Evolutionary conservation across 148 eudicot species (phyloP).

Genomic region (Chenopodium berlandieri): DNA sequence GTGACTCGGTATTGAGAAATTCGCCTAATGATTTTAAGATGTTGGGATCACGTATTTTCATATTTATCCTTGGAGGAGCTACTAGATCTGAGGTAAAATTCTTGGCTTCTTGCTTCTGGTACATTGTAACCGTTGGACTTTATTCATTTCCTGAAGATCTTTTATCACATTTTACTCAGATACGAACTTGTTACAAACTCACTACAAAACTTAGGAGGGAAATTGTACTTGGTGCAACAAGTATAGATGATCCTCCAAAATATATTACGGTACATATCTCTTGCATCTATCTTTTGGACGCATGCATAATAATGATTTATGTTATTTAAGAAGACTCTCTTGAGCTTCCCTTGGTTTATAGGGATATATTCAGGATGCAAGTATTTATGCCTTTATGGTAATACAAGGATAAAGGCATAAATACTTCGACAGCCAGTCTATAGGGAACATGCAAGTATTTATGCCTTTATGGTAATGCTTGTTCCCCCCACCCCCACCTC

Average conservation of each 20-base stretch:
- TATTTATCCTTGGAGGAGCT: constrained; percentile 90
- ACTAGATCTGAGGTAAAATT: constrained; percentile 90
- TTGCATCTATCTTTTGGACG: constrained; percentile 8
- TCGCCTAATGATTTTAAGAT: constrained; percentile 62
- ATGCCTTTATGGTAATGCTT: not conserved
- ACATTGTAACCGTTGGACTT: not conserved
- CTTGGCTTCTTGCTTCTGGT: not conserved
- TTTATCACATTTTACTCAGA: constrained; percentile 41
- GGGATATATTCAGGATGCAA: no score
- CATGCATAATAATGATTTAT: not conserved
- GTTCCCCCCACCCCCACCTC: not conserved
- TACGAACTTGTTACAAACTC: constrained; percentile 93
- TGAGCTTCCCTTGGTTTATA: not conserved
- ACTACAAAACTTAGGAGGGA: constrained; percentile 86
- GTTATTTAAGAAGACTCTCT: not conserved
- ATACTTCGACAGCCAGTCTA: no score
- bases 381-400: no score
- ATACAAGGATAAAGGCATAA: no score
- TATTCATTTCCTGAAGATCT: constrained; percentile 8
- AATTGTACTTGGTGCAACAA: constrained; percentile 81
- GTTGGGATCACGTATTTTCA: constrained; percentile 86
- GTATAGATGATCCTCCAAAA: constrained; percentile 82
- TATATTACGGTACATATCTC: constrained; percentile 59
- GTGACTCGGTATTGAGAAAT: constrained; percentile 67
- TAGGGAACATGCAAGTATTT: not conserved